Conservation (phyloP, 441 rosid genomes). For the Syzygium syzygioides region DNA sequence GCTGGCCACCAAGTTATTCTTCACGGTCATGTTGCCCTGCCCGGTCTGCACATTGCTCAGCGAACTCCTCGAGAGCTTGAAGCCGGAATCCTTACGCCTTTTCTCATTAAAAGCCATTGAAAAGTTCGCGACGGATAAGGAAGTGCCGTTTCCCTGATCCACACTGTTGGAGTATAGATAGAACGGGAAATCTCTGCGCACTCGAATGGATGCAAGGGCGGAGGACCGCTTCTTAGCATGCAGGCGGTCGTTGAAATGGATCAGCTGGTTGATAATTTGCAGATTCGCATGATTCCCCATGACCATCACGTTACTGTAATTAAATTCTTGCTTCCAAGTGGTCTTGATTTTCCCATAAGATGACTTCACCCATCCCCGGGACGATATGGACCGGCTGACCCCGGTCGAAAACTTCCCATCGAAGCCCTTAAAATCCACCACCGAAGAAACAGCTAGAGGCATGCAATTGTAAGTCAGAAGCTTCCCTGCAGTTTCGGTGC, state of each 20-base stretch:
- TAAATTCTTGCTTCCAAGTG: conserved; percentile 31
- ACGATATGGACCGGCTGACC: conserved; percentile 42
- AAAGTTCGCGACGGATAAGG: conserved; percentile 26
- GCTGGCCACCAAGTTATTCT: conserved; percentile 35
- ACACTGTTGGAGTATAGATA: conserved; percentile 19
- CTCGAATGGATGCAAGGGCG: conserved; percentile 7
- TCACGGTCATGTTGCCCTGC: conserved; percentile 42
- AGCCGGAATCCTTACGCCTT: conserved; percentile 14
- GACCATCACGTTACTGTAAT: conserved; percentile 48
- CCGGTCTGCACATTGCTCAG: conserved; percentile 55
- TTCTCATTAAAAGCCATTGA: conserved; percentile 53
- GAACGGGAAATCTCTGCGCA: conserved; percentile 37
- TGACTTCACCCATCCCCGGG: conserved; percentile 57
- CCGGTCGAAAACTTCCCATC: conserved; percentile 56
- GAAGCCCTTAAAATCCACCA: conserved; percentile 38
- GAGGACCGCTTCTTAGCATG: conserved; percentile 25
- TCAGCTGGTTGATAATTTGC: conserved; percentile 62
- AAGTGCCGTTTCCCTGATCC: conserved; percentile 32
- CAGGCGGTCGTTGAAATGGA: conserved; percentile 38
- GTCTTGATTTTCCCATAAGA: conserved; percentile 59
- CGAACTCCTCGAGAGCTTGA: conserved; percentile 13
- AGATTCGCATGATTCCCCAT: conserved; percentile 42
- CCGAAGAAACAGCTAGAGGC: conserved; percentile 30
- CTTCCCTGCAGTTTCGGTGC: conserved; percentile 41
- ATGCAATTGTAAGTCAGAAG: conserved; percentile 28